phyloP scores from a whole-genome alignment of 75 land plant genomes.

The Gnetum montanum region DNA sequence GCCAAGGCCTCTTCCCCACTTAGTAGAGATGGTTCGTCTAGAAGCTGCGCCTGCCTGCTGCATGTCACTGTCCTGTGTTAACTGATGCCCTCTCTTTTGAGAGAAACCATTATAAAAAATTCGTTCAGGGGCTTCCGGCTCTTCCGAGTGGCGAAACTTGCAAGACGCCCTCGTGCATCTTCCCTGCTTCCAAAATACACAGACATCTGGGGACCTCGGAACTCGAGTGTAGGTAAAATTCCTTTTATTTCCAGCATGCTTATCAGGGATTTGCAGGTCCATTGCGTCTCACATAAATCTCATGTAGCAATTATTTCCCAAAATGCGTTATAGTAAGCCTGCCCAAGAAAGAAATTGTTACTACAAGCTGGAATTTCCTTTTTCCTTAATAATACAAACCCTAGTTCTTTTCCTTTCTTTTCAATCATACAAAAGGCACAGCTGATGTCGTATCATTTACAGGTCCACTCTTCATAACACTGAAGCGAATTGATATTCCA shows the following conservation, averaged over 20 bases:
- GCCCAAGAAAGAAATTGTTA: too few relatives aligned
- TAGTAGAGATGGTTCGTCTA: slow-evolving; percentile 14
- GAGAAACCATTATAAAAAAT: not conserved
- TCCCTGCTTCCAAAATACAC: slow-evolving; percentile 66
- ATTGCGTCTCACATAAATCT: slow-evolving; percentile 3
- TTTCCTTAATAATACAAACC: too few relatives aligned
- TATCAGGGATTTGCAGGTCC: slow-evolving; percentile 16
- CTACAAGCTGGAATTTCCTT: too few relatives aligned
- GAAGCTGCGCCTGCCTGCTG: not conserved
- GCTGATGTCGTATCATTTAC: too few relatives aligned
- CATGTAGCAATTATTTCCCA: too few relatives aligned
- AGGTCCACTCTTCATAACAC: too few relatives aligned
- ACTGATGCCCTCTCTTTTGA: slow-evolving; percentile 1
- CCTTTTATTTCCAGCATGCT: slow-evolving; percentile 8
- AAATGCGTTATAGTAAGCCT: too few relatives aligned
- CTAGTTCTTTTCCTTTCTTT: too few relatives aligned
- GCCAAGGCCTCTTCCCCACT: slow-evolving; percentile 22
- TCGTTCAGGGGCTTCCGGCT: slow-evolving; percentile 9
- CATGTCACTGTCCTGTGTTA: not conserved
- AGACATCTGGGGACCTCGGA: slow-evolving; percentile 30
- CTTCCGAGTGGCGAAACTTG: slow-evolving; percentile 50
- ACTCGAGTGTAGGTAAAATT: slow-evolving; percentile 3
- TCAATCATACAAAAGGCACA: too few relatives aligned
- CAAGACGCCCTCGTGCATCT: slow-evolving; percentile 67
- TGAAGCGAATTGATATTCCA: too few relatives aligned